Evolutionary conservation across 352 stramenopile genomes (phyloP).

Genomic region (Pythium angustatum): DNA sequence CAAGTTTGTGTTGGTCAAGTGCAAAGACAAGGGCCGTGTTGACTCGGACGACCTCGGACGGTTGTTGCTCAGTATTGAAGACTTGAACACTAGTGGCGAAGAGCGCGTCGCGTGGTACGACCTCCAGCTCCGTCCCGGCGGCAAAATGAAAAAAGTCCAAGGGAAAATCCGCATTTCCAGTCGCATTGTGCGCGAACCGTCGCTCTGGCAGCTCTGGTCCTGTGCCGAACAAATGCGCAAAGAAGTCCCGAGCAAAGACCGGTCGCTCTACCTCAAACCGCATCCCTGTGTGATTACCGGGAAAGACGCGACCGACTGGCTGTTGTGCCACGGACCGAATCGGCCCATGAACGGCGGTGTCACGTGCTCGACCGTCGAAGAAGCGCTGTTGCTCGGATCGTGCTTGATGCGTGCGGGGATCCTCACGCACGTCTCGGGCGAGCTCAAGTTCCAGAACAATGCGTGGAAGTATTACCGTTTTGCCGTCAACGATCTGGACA

Average conservation of each 20-base stretch:
- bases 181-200: conserved; percentile 82
- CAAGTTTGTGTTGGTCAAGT: conserved; percentile 86
- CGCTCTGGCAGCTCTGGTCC: conserved; percentile 82
- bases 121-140: conserved; percentile 72
- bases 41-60: conserved; percentile 81
- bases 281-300: conserved; percentile 79
- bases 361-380: conserved; percentile 82
- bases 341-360: conserved; percentile 83
- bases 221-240: conserved; percentile 82
- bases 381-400: conserved; percentile 74
- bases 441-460: conserved; percentile 73
- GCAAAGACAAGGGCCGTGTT: conserved; percentile 87
- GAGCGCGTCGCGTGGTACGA: conserved; percentile 87
- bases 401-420: conserved; percentile 70
- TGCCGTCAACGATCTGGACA: conserved; percentile 76
- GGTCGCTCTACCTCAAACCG: conserved; percentile 82
- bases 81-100: conserved; percentile 82
- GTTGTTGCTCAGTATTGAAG: conserved; percentile 76
- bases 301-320: conserved; percentile 82
- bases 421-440: conserved; percentile 72
- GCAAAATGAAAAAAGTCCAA: conserved; percentile 86
- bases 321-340: conserved; percentile 84
- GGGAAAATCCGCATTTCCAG: conserved; percentile 83
- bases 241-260: conserved; percentile 69
- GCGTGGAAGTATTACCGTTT: conserved; percentile 90